These are phyloP conservation scores for Pisolithus sp. DNA, from an alignment of 768 basidiomycete genomes.

Conservation along the genomic window DNA sequence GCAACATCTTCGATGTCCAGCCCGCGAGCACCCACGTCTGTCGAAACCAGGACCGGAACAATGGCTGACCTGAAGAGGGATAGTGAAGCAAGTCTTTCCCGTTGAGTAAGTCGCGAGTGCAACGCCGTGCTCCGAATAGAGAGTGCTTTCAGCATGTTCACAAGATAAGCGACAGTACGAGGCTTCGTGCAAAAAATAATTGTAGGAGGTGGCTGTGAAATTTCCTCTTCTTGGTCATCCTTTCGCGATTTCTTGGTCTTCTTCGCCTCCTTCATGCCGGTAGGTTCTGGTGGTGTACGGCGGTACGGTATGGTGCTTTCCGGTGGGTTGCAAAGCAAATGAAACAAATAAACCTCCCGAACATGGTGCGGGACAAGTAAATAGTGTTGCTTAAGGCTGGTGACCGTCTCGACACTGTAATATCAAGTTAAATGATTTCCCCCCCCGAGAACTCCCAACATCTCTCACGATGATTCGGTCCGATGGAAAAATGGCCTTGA, in stretches of 20 bases:
- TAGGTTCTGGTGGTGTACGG: conserved; percentile 49
- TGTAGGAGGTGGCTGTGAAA: conserved; percentile 83
- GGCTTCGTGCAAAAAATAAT: conserved; percentile 90
- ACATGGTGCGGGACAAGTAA: conserved; percentile 92
- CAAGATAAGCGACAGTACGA: conserved; percentile 86
- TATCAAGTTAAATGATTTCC: conserved; percentile 1
- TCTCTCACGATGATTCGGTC: conserved; percentile 63
- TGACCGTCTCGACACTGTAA: conserved; percentile 80
- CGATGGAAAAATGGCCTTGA: conserved; percentile 81
- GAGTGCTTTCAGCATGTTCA: conserved; percentile 67
- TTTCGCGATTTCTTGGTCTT: conserved; percentile 30
- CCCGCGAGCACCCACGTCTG: conserved; percentile 93
- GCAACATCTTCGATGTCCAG: conserved; percentile 95
- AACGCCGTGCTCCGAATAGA: conserved; percentile 81
- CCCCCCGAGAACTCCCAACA: neutral
- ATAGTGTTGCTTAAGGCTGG: conserved; percentile 81
- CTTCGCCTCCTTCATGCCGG: conserved; percentile 25
- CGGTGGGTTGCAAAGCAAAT: conserved; percentile 86
- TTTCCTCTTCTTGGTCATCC: conserved; percentile 37
- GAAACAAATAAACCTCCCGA: conserved; percentile 84
- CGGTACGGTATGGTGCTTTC: conserved; percentile 66
- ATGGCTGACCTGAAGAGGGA: conserved; percentile 79
- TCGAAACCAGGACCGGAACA: conserved; percentile 88
- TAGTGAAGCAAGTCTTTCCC: conserved; percentile 80
- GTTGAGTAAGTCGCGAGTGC: conserved; percentile 90